phyloP scores from a whole-genome alignment of 805 yeast species.

The Yarrowia sp. region DNA sequence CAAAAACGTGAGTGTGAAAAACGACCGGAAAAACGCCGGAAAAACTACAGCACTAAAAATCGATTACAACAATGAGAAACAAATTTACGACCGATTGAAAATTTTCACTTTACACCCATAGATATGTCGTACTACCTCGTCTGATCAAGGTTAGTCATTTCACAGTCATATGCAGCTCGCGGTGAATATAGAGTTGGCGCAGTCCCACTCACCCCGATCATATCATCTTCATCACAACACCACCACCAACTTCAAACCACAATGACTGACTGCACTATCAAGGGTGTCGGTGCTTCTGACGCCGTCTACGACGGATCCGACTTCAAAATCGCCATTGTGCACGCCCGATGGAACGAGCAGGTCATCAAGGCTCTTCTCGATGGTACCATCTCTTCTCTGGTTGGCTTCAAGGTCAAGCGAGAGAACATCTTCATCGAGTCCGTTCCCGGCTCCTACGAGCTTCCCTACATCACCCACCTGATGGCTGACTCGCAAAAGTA shows the following conservation, averaged over 20 bases:
- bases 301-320: slow-evolving; percentile 57
- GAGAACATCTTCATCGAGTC: slow-evolving; percentile 77
- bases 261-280: slow-evolving; percentile 45
- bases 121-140: no score
- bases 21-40: not conserved
- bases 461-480: slow-evolving; percentile 73
- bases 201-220: not conserved
- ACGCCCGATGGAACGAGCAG: slow-evolving; percentile 89
- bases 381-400: slow-evolving; percentile 67
- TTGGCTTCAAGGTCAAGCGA: slow-evolving; percentile 65
- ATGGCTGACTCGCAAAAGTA: slow-evolving; percentile 29
- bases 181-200: not conserved
- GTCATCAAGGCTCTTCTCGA: slow-evolving; percentile 76
- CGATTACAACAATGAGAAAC: not conserved
- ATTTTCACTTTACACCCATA: no score
- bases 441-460: slow-evolving; percentile 93
- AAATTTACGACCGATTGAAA: not conserved
- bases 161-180: no score
- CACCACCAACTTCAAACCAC: not conserved
- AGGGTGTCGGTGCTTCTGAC: slow-evolving; percentile 76
- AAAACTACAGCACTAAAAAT: no score
- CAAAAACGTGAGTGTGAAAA: not conserved
- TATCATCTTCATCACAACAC: not conserved
- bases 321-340: slow-evolving; percentile 79
- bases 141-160: not conserved